Evolutionary conservation across 148 eudicot species (phyloP).

Genomic region (Nyssa sinensis): DNA sequence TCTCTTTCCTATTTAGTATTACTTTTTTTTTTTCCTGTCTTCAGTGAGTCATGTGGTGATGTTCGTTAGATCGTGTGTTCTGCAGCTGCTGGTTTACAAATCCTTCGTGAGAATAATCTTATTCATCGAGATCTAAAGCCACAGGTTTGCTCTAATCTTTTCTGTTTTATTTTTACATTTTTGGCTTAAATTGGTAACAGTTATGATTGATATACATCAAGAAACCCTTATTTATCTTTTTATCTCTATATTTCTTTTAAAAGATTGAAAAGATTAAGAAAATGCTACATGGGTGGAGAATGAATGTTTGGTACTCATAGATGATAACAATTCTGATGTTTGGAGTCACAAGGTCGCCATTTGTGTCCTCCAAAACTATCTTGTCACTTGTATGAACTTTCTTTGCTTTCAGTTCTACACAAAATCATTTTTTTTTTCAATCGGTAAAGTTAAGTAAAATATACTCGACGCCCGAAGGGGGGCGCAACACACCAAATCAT

Average conservation of each 20-base stretch:
- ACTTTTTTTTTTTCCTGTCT: background rate
- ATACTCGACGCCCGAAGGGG: no score
- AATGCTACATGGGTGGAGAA: background rate
- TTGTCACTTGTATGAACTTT: no score
- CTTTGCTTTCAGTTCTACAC: no score
- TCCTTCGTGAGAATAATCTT: constrained; percentile 87
- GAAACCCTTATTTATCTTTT: background rate
- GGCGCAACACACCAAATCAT: no score
- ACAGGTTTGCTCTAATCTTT: constrained; percentile 51
- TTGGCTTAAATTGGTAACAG: background rate
- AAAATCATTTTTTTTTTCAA: no score
- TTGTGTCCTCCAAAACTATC: no score
- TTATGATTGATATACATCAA: background rate
- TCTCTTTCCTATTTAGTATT: background rate
- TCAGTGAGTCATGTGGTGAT: constrained; percentile 8
- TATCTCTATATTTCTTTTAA: background rate
- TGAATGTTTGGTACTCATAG: background rate
- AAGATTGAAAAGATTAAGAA: background rate
- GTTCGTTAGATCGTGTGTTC: constrained; percentile 14
- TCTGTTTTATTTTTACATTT: background rate
- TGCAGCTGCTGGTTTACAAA: constrained; percentile 82
- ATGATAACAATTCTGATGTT: background rate
- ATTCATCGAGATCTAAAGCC: constrained; percentile 97
- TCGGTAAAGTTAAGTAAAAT: no score
- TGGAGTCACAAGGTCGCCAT: no score